These are phyloP conservation scores for Ceriops zippeliana DNA, from an alignment of 345 rosid species.

Conservation along the genomic window DNA sequence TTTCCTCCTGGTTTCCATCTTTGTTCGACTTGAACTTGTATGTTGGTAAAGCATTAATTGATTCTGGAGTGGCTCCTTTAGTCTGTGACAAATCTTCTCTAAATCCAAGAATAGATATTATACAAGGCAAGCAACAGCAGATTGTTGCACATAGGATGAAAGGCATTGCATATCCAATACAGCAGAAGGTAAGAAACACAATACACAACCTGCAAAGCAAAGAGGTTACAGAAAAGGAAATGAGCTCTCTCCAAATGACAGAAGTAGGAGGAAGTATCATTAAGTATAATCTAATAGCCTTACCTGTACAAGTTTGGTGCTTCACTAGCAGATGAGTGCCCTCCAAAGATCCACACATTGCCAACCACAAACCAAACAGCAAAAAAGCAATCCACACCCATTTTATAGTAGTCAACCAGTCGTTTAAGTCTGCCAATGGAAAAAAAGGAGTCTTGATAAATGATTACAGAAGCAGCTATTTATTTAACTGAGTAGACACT, in stretches of 20 bases:
- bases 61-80: constrained; percentile 89
- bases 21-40: constrained; percentile 81
- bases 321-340: constrained; percentile 75
- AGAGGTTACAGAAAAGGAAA: neutral
- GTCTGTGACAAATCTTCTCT: constrained; percentile 86
- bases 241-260: constrained; percentile 13
- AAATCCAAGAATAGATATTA: constrained; percentile 85
- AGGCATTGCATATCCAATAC: constrained; percentile 99
- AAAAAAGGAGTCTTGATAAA: neutral
- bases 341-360: constrained; percentile 97
- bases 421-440: constrained; percentile 58
- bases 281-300: neutral
- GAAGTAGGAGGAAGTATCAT: neutral
- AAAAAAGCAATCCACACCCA: constrained; percentile 97
- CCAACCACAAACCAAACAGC: constrained; percentile 99
- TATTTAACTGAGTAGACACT: neutral
- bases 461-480: neutral
- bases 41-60: constrained; percentile 82
- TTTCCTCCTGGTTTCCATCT: constrained; percentile 48
- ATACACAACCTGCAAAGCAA: constrained; percentile 75
- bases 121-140: constrained; percentile 96
- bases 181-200: constrained; percentile 90
- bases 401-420: constrained; percentile 83
- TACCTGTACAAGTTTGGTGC: constrained; percentile 99
- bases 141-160: constrained; percentile 94